phyloP scores from a whole-genome alignment of 257 asterid genomes.

The Coffea canephora region DNA sequence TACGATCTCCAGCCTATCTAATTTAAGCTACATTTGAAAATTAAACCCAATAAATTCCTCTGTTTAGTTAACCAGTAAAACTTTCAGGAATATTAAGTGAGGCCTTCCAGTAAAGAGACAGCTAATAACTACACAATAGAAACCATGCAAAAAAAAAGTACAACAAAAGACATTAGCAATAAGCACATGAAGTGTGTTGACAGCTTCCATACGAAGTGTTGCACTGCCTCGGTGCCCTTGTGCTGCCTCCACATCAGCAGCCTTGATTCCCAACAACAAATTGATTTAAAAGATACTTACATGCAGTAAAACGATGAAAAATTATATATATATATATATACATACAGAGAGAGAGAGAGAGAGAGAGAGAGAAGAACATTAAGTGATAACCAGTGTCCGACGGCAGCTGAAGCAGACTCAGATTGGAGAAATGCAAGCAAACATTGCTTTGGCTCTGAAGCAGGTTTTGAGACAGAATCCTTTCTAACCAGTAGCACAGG shows the following conservation, averaged over 20 bases:
- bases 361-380: conserved; percentile 64
- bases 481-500: conserved; percentile 44
- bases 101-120: not conserved
- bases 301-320: not conserved
- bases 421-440: conserved; percentile 82
- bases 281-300: conserved; percentile 22
- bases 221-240: conserved; percentile 93
- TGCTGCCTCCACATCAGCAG: conserved; percentile 82
- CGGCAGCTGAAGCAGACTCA: conserved; percentile 81
- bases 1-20: not conserved
- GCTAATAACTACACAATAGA: not conserved
- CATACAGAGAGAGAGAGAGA: too few species aligned
- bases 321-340: too few species aligned
- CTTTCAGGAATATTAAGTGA: not conserved
- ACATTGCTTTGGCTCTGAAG: conserved; percentile 49
- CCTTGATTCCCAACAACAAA: conserved; percentile 53
- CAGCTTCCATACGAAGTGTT: conserved; percentile 77
- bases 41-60: not conserved
- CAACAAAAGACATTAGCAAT: conserved; percentile 66
- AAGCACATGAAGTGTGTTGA: conserved; percentile 71
- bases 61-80: too few species aligned
- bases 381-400: conserved; percentile 98
- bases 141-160: conserved; percentile 13
- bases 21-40: not conserved
- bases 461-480: conserved; percentile 31